Evolutionary conservation across 2,329 filamentous ascomycete species (phyloP), one percentile per base, ranked within the genome.

Genomic region (Cryphonectria naterciae): DNA sequence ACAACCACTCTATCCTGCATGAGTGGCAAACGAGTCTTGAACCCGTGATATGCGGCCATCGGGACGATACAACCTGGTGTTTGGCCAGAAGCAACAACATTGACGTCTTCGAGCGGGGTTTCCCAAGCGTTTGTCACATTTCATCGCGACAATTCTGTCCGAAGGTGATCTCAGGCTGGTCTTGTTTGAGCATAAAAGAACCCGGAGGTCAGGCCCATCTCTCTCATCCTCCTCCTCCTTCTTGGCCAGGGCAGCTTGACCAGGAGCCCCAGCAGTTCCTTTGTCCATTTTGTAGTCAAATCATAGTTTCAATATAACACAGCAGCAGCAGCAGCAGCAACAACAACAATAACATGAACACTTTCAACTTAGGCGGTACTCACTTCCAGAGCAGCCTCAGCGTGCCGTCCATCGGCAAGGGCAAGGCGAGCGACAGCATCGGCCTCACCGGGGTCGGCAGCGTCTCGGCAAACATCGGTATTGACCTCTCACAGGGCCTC

Each of bases 371-470:
- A 7, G 62, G 68, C 10, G 62, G 68, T 13, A 39, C 39, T 25
- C 65, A 63, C 28, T 69, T 65, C 52, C 68, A 69, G 41, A 66
- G 62, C 25, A 62, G 61, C 22, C 22, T 69, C 28, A 69, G 56
- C 41, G 2, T 49, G 15, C 68, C 61, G 22, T 17, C 62, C 25
- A 17, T 60, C 4, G 68, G 46, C 4, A 69, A 69, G 28, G 62
- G 62, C 8, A 46, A 58, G 32, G 62, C 25, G 0, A 58, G 52
- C 62, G 39, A n/a, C 39, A 58, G 62, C 17, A 1, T 69, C 13
- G 61, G 64, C 52, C 25, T 69, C 22, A 37, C 61, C 39, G 65
- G 65, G 7, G 25, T 69, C 11, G 68, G 68, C 37, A 69, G 62
- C 37, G 19, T 69, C 46, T 58, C 68, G 11, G 32, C 68, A 4